These are phyloP conservation scores for Staphylotrichum tortipilum DNA, from an alignment of 495 filamentous ascomycete species.

Conservation along the genomic window DNA sequence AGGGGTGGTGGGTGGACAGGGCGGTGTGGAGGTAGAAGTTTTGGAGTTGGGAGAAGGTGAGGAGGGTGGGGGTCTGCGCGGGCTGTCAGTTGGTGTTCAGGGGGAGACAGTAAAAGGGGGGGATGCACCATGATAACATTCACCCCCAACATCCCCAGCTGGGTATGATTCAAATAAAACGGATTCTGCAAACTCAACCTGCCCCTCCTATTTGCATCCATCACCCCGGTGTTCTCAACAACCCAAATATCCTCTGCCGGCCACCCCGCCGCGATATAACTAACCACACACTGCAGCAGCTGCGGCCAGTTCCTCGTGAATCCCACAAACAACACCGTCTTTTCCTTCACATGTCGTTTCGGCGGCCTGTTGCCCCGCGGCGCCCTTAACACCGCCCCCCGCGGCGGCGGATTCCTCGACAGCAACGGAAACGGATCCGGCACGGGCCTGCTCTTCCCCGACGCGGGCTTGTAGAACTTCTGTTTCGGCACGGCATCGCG, in stretches of 20 bases:
- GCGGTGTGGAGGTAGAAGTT: slow-evolving; percentile 47
- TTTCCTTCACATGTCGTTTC: slow-evolving; percentile 25
- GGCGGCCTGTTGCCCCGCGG: slow-evolving; percentile 34
- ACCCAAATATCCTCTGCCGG: slow-evolving; percentile 51
- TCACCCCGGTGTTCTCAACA: slow-evolving; percentile 54
- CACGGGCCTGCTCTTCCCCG: slow-evolving; percentile 2
- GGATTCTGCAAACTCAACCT: slow-evolving; percentile 50
- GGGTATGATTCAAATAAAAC: slow-evolving; percentile 51
- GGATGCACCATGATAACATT: slow-evolving; percentile 34
- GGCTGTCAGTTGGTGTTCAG: neutral
- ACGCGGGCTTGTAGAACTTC: slow-evolving; percentile 16
- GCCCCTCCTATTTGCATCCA: slow-evolving; percentile 42
- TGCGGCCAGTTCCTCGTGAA: slow-evolving; percentile 53
- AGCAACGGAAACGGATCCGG: slow-evolving; percentile 22
- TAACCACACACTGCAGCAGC: slow-evolving; percentile 49
- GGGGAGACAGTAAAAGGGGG: neutral
- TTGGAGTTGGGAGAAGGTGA: slow-evolving; percentile 55
- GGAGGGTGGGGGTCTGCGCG: slow-evolving; percentile 43
- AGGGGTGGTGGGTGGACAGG: slow-evolving; percentile 38
- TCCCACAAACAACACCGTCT: slow-evolving; percentile 49
- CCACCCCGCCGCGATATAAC: slow-evolving; percentile 54
- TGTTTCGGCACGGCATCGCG: neutral
- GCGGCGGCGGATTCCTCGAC: slow-evolving; percentile 9
- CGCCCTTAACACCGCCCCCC: slow-evolving; percentile 9
- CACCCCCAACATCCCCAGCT: slow-evolving; percentile 44